Evolutionary conservation across 1,284 basidiomycete species (phyloP), one percentile per base, ranked within the genome.

Genomic region (Cutaneotrichosporon cutaneum): DNA sequence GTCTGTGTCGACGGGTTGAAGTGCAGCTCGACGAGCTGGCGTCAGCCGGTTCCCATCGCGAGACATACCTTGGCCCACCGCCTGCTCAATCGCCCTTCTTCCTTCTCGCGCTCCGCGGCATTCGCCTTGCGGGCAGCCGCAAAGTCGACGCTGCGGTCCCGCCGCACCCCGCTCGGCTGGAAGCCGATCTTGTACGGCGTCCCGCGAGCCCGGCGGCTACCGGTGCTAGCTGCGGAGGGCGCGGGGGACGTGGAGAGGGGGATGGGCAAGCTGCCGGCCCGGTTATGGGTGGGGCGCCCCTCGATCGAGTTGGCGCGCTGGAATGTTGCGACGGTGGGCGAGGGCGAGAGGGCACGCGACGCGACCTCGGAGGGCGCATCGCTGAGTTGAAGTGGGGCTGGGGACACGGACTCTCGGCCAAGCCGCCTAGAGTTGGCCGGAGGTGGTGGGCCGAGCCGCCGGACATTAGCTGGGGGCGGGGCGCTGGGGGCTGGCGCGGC

Each of bases 71-170:
- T 94, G 72, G 92, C 91, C 61, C 94, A 83, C 36, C 92, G 83
- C 56, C 92, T 82, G 66, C 90, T 88, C 8, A 94, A 79, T 64
- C 93, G 86, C 30, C 90, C 88, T 47, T 88, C 85, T 73, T 94
- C 91, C 47, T 90, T 83, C 27, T 88, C 85, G 32, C 84, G 83
- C n/a, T 83, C 84, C 54, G 88, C 86, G 11, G 83, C 83, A 53
- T 82, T 83, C 4, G 74, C 68, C 54, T 81, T 83, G 51, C 91
- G 85, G 2, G 82, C 73, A 11, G 82, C 83, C n/a, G 87, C 62
- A 70, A 90, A 94, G 60, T 90, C 88, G 60, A 89, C 90, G 2
- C 91, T 93, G 26, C 88, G 85, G 9, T 84, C 86, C 24, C 86
- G 74, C 67, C 83, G 85, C 9, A 90, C 85, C 10, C 90, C 90